Conservation (phyloP, 371 early-diverging fungal species). For the Dipsacomyces acuminosporus region DNA sequence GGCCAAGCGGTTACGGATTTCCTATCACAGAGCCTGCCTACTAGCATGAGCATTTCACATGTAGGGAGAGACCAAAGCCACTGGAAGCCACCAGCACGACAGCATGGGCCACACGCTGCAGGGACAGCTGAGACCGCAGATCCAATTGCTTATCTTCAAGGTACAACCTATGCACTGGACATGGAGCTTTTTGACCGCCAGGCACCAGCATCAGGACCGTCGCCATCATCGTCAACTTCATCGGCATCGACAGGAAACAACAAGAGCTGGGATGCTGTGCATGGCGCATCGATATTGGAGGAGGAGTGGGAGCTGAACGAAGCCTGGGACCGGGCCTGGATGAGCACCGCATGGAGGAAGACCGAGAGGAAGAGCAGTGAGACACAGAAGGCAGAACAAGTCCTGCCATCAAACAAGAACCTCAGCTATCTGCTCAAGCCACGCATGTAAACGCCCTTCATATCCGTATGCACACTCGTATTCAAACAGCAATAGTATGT, state of each 20-base stretch:
- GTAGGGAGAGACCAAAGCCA: background rate
- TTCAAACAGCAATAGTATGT: no score
- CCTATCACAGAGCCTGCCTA: constrained; percentile 24
- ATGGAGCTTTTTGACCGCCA: constrained; percentile 27
- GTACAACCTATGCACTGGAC: constrained; percentile 27
- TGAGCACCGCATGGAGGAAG: constrained; percentile 41
- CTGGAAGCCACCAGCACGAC: background rate
- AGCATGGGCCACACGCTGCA: constrained; percentile 1
- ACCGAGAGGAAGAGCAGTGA: constrained; percentile 14
- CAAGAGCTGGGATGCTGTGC: constrained; percentile 41
- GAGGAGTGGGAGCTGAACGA: constrained; percentile 47
- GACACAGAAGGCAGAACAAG: constrained; percentile 14
- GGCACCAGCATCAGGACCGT: no score
- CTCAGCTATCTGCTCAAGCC: constrained; percentile 42
- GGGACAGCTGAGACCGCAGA: constrained; percentile 5
- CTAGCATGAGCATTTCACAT: constrained; percentile 19
- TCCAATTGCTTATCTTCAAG: constrained; percentile 35
- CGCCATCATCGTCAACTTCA: no score
- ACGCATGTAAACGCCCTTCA: no score
- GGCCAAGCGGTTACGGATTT: constrained; percentile 26
- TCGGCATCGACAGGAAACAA: constrained; percentile 9
- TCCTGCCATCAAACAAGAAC: constrained; percentile 36
- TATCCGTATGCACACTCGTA: no score
- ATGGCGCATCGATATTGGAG: constrained; percentile 41
- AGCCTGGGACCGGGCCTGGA: constrained; percentile 49